A percentile compares a stretch with the other conserved stretches of the same genome.
phyloP scores from a whole-genome alignment of 768 basidiomycete species.

The Xerocomellus amylosporus region DNA sequence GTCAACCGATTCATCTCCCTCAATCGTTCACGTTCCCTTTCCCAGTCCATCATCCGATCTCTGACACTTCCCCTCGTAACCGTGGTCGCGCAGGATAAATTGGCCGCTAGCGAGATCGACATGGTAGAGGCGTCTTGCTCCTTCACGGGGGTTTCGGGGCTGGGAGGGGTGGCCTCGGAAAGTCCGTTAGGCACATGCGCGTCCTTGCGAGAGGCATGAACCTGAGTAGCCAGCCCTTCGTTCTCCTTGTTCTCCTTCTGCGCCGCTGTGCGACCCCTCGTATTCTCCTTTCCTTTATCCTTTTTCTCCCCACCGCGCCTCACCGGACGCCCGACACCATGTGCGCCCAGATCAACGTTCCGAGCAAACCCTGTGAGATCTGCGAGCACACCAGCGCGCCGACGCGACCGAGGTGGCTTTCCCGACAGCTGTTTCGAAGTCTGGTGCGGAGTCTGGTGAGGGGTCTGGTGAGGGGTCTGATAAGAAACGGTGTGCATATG shows the following conservation, averaged over 20 bases:
- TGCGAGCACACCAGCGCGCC: conserved; percentile 34
- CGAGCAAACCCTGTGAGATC: conserved; percentile 40
- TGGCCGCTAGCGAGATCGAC: conserved; percentile 13
- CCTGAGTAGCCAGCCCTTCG: conserved; percentile 1
- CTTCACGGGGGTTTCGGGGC: conserved; percentile 17
- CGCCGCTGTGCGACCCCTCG: conserved; percentile 4
- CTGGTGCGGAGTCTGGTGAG: conserved; percentile 15
- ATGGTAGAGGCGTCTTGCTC: conserved; percentile 7
- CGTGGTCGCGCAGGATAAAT: conserved; percentile 17
- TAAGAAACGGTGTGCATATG: conserved; percentile 22
- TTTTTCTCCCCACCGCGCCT: conserved; percentile 30
- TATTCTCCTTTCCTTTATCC: conserved; percentile 23
- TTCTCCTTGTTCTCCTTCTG: conserved; percentile 33
- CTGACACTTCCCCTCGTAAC: conserved; percentile 37
- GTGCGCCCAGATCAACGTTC: conserved; percentile 31
- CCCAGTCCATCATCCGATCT: conserved; percentile 74
- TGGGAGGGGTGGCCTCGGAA: conserved; percentile 5
- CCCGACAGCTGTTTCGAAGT: conserved; percentile 26
- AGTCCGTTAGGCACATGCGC: neutral
- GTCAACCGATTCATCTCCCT: conserved; percentile 65
- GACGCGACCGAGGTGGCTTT: conserved; percentile 26
- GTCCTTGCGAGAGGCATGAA: conserved; percentile 9
- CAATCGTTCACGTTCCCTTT: conserved; percentile 64
- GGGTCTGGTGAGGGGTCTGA: too few species aligned
- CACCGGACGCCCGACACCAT: conserved; percentile 23